A percentile compares a stretch with the other conserved stretches of the same genome.
phyloP scores from a whole-genome alignment of 2,329 filamentous ascomycete species.

The Xylariaceae sp. region DNA sequence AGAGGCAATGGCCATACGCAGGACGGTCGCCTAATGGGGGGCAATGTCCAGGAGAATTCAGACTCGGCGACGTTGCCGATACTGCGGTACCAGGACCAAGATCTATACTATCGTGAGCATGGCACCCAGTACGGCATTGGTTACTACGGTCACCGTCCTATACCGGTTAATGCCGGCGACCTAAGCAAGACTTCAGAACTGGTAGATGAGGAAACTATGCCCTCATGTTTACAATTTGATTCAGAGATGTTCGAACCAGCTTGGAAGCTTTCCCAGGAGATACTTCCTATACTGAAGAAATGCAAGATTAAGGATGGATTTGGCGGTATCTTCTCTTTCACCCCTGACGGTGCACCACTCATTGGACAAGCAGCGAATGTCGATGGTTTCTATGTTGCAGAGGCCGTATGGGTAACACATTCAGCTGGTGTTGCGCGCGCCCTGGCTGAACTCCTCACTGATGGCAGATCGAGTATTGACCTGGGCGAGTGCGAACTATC shows the following conservation, averaged over 20 bases:
- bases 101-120: conserved; percentile 20
- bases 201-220: conserved; percentile 18
- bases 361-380: conserved; percentile 17
- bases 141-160: conserved; percentile 20
- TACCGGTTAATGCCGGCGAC: conserved; percentile 12
- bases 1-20: not conserved
- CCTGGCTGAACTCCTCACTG: conserved; percentile 17
- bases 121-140: conserved; percentile 17
- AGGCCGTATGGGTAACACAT: conserved; percentile 22
- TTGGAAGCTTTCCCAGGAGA: conserved; percentile 18
- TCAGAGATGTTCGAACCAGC: conserved; percentile 16
- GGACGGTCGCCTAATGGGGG: conserved; percentile 1
- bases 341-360: conserved; percentile 17
- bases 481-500: conserved; percentile 19
- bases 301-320: conserved; percentile 18
- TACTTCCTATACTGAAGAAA: conserved; percentile 15
- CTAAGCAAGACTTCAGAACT: conserved; percentile 13
- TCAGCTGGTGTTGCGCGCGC: conserved; percentile 18
- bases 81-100: conserved; percentile 19
- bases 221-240: conserved; percentile 16
- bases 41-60: conserved; percentile 1
- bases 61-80: conserved; percentile 16
- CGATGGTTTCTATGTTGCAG: conserved; percentile 20
- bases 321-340: conserved; percentile 20
- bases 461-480: conserved; percentile 17